phyloP scores from a whole-genome alignment of 805 yeast species.

The Suhomyces emberorum region DNA sequence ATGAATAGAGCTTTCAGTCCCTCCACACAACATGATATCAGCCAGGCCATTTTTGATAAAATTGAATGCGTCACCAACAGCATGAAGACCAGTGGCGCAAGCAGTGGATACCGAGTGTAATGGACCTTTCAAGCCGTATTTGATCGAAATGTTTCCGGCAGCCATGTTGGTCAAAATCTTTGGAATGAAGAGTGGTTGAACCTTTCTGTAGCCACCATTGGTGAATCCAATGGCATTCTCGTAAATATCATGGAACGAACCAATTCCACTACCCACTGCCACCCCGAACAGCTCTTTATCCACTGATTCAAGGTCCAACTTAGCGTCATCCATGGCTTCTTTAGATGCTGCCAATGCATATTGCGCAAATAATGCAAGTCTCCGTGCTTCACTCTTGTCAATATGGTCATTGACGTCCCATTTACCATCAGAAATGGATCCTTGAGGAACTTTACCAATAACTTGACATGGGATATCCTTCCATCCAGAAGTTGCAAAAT shows the following conservation, averaged over 20 bases:
- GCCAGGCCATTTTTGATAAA: slow-evolving; percentile 78
- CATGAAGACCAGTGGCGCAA: slow-evolving; percentile 93
- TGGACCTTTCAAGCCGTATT: slow-evolving; percentile 76
- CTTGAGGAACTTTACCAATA: slow-evolving; percentile 69
- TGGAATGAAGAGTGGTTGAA: slow-evolving; percentile 87
- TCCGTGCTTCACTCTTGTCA: slow-evolving; percentile 47
- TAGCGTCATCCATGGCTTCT: slow-evolving; percentile 74
- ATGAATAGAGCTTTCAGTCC: slow-evolving; percentile 82
- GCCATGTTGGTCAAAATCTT: slow-evolving; percentile 87
- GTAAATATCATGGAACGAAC: slow-evolving; percentile 72
- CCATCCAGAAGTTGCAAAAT: slow-evolving; percentile 45
- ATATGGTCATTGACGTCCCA: slow-evolving; percentile 56
- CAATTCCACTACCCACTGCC: slow-evolving; percentile 91
- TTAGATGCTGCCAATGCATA: slow-evolving; percentile 73
- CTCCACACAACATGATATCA: slow-evolving; percentile 91
- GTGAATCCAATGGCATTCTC: slow-evolving; percentile 56
- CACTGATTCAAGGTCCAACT: slow-evolving; percentile 12
- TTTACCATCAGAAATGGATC: too few species aligned
- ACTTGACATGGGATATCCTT: slow-evolving; percentile 63
- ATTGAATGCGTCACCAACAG: slow-evolving; percentile 89
- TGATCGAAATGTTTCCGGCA: slow-evolving; percentile 83
- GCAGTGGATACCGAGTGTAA: slow-evolving; percentile 89
- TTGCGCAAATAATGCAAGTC: slow-evolving; percentile 72
- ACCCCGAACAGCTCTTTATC: slow-evolving; percentile 53
- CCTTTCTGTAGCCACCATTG: slow-evolving; percentile 57